These are phyloP conservation scores for Lactifluus rugatus DNA, from an alignment of 768 basidiomycete species.

Conservation along the genomic window DNA sequence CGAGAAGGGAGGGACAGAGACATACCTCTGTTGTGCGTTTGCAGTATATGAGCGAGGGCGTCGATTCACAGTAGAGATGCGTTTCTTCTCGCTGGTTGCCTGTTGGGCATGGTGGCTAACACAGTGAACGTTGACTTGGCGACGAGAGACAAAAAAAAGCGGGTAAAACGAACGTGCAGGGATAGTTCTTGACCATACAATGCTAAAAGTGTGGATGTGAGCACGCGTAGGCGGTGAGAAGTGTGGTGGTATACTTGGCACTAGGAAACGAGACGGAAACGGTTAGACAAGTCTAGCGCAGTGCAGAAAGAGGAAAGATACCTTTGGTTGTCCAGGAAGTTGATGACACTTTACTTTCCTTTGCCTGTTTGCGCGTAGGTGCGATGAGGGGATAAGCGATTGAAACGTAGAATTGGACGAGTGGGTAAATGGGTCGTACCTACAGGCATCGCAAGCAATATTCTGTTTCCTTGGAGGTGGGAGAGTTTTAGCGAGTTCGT, in stretches of 20 bases:
- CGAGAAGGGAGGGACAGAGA: slow-evolving; percentile 20
- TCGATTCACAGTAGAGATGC: slow-evolving; percentile 43
- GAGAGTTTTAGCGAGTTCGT: slow-evolving; percentile 68
- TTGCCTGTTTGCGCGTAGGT: slow-evolving; percentile 35
- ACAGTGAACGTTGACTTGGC: slow-evolving; percentile 18
- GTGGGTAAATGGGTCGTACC: slow-evolving; percentile 33
- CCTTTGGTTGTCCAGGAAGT: slow-evolving; percentile 48
- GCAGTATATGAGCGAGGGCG: slow-evolving; percentile 57
- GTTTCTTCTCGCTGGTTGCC: slow-evolving; percentile 78
- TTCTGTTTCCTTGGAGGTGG: slow-evolving; percentile 89
- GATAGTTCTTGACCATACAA: slow-evolving; percentile 78
- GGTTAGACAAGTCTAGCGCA: not conserved
- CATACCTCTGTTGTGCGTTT: slow-evolving; percentile 36
- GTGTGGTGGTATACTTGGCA: slow-evolving; percentile 18
- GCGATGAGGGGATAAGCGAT: slow-evolving; percentile 3
- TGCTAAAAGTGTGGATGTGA: slow-evolving; percentile 38
- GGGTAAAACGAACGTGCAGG: slow-evolving; percentile 68
- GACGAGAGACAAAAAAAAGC: slow-evolving; percentile 15
- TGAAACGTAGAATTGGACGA: slow-evolving; percentile 6
- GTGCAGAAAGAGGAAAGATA: not conserved
- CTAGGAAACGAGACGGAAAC: slow-evolving; percentile 2
- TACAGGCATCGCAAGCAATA: slow-evolving; percentile 89
- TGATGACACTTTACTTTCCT: slow-evolving; percentile 87
- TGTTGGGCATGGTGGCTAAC: slow-evolving; percentile 71
- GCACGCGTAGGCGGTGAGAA: not conserved